Evolutionary conservation across 1,284 basidiomycete genomes (phyloP), one percentile per base, ranked within the genome.

Genomic region (Puccinia polysora): DNA sequence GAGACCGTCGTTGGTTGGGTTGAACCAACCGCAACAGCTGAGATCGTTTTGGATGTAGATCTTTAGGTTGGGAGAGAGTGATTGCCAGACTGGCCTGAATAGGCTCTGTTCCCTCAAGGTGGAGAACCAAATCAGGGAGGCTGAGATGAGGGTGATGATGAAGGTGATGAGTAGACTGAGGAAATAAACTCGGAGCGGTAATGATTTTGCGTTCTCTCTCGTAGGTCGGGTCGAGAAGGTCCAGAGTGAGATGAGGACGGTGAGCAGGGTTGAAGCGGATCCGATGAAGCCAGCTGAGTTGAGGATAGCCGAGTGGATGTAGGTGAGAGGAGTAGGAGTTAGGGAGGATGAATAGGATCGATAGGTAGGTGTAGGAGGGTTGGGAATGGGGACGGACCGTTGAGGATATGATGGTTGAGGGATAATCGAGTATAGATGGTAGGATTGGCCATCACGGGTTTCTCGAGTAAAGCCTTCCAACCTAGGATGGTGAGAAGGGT

Each of bases 11-110:
- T 30, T 18, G 7, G 70, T 73, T 1, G 70, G 40, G 30, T 64
- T 59, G 34, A 73, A 65, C 70, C 70, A 73, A 20, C 70, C 70
- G 43, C 70, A 73, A 55, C 70, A 73, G 10, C 49, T 32, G 18
- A 73, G 36, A 25, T 62, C 59, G 18, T 73, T 56, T 63, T 73
- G 70, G 28, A 73, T 64, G 25, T 34, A 73, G 20, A 65, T 45
- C 52, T 73, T 64, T 18, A 45, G 50, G 0, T 53, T 18, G 8
- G 40, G 18, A 10, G 70, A 62, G 1, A 63, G 43, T 7, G 36
- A 15, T 1, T 28, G n/a, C 70, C 70, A 73, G 45, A 73, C 36
- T 20, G 60, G 49, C 6, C 60, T 73, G 32, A 73, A 73, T 4
- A 56, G 40, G 0, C 52, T 30, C 18, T 62, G 34, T 50, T 63